Percentiles rank a stretch among this genome's conserved stretches.
phyloP scores from a whole-genome alignment of 2,329 filamentous ascomycete species.

The Colletotrichum gigasporum region DNA sequence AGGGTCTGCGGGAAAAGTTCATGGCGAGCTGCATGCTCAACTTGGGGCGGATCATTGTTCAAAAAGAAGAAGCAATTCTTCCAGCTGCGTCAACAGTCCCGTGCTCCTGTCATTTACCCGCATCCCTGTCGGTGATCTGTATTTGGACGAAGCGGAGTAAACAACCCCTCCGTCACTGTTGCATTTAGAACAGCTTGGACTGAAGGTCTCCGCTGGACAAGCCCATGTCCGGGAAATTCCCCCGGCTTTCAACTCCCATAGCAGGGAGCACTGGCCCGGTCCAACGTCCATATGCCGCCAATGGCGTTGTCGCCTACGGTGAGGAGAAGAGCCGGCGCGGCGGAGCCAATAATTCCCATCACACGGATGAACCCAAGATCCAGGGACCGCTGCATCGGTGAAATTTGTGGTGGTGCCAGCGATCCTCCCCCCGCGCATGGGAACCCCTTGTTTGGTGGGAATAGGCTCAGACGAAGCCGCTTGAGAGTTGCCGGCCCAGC shows the following conservation, averaged over 20 bases:
- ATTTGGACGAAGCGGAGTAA: slow-evolving; percentile 1
- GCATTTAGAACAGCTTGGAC: not conserved
- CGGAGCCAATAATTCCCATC: not conserved
- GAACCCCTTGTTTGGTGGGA: slow-evolving; percentile 7
- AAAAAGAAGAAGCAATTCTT: not conserved
- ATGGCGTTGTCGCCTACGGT: not conserved
- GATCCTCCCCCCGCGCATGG: not conserved
- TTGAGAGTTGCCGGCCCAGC: slow-evolving; percentile 5
- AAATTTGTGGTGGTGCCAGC: not conserved
- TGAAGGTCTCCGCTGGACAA: not conserved
- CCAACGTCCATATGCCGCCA: not conserved
- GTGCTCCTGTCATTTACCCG: slow-evolving; percentile 12
- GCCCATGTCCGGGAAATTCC: not conserved
- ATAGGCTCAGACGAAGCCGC: not conserved
- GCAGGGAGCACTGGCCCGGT: not conserved
- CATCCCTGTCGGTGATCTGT: not conserved
- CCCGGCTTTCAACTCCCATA: not conserved
- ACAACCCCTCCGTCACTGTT: not conserved
- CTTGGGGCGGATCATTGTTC: not conserved
- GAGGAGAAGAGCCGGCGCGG: not conserved
- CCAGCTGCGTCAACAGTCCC: not conserved
- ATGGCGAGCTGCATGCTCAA: not conserved
- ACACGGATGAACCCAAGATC: not conserved
- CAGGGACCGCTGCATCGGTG: not conserved
- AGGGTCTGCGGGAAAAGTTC: not conserved